These are phyloP conservation scores for Porcisia deanei DNA, from an alignment of 208 protist genomes.

Conservation along the genomic window DNA sequence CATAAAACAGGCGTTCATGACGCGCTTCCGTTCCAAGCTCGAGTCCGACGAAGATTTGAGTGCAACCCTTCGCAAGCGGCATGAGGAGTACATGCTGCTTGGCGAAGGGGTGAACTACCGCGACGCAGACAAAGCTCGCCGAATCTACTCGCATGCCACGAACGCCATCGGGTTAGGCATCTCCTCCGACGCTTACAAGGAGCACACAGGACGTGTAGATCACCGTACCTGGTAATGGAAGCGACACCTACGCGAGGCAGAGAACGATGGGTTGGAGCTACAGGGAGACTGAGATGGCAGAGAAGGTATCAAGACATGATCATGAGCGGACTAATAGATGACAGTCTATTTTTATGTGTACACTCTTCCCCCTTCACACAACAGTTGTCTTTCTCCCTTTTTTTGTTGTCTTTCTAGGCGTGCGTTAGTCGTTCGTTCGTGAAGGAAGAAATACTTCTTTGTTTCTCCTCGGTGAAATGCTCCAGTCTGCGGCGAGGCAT, in stretches of 20 bases:
- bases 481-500: too few species aligned
- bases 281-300: background rate
- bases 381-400: background rate
- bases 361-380: background rate
- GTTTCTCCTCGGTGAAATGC: background rate
- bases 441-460: background rate
- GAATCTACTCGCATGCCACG: slow-evolving; percentile 49
- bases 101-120: slow-evolving; percentile 67
- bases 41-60: slow-evolving; percentile 30
- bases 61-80: slow-evolving; percentile 34
- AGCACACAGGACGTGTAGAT: slow-evolving; percentile 37
- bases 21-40: slow-evolving; percentile 60
- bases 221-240: slow-evolving; percentile 36
- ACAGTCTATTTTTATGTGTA: too few species aligned
- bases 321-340: too few species aligned
- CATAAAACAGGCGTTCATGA: slow-evolving; percentile 56
- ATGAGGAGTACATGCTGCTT: slow-evolving; percentile 35
- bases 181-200: slow-evolving; percentile 75
- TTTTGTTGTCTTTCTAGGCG: background rate
- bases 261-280: background rate
- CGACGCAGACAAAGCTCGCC: slow-evolving; percentile 44
- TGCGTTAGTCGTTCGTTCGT: background rate
- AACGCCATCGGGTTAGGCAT: slow-evolving; percentile 79
- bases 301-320: background rate
- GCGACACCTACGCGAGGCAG: background rate